Percentiles rank a stretch among this genome's conserved stretches.
phyloP scores from a whole-genome alignment of 2,329 filamentous ascomycete genomes.

The Clarireedia hainanense region DNA sequence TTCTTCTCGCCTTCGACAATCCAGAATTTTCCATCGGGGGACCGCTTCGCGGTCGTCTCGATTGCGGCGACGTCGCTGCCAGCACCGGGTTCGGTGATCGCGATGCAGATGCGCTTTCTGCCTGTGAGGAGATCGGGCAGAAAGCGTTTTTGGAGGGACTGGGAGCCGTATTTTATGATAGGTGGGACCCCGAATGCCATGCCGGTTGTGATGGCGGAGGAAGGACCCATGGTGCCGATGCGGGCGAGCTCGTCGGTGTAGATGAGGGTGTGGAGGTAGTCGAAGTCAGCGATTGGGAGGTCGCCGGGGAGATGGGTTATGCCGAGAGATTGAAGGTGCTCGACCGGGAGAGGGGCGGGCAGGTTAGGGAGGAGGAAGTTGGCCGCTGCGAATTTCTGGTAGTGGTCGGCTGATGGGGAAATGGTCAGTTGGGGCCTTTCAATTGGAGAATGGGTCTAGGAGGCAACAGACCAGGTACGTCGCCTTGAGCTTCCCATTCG shows the following conservation, averaged over 20 bases:
- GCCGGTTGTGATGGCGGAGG: conserved; percentile 59
- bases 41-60: conserved; percentile 56
- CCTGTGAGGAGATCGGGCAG: conserved; percentile 61
- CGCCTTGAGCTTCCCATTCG: conserved; percentile 59
- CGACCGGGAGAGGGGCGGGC: conserved; percentile 59
- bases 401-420: conserved; percentile 36
- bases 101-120: conserved; percentile 62
- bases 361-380: conserved; percentile 66
- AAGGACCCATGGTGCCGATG: conserved; percentile 55
- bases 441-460: not conserved
- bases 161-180: conserved; percentile 59
- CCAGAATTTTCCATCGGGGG: conserved; percentile 56
- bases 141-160: conserved; percentile 54
- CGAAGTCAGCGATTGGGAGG: conserved; percentile 64
- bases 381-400: conserved; percentile 52
- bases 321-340: conserved; percentile 57
- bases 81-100: conserved; percentile 70
- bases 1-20: conserved; percentile 72
- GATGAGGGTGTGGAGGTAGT: conserved; percentile 63
- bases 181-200: conserved; percentile 67
- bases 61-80: conserved; percentile 70
- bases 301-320: conserved; percentile 59
- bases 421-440: conserved; percentile 38
- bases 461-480: conserved; percentile 11
- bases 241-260: conserved; percentile 63